Evolutionary conservation across 805 yeast species (phyloP).

Genomic region (Spathaspora girioi): DNA sequence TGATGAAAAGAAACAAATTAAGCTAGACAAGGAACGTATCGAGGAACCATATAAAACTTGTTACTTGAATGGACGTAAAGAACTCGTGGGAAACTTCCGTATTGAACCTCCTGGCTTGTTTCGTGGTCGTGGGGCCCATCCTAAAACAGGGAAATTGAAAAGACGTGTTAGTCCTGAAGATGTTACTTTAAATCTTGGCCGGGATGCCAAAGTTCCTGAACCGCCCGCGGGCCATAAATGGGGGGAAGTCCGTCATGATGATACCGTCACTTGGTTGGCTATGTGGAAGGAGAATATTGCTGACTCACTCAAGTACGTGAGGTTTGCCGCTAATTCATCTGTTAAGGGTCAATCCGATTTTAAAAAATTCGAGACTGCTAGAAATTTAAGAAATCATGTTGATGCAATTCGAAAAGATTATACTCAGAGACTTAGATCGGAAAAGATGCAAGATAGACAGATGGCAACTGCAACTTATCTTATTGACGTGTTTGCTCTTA

Average conservation of each 20-base stretch:
- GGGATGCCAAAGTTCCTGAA: slow-evolving; percentile 66
- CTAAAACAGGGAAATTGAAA: slow-evolving; percentile 89
- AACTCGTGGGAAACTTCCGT: slow-evolving; percentile 89
- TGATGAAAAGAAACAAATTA: slow-evolving; percentile 72
- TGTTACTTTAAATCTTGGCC: slow-evolving; percentile 77
- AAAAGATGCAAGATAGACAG: slow-evolving; percentile 81
- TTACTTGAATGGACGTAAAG: slow-evolving; percentile 78
- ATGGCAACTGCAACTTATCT: slow-evolving; percentile 91
- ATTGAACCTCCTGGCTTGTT: slow-evolving; percentile 96
- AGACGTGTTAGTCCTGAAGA: slow-evolving; percentile 87
- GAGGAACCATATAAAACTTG: slow-evolving; percentile 86
- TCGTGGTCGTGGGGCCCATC: slow-evolving; percentile 96
- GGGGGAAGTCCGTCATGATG: slow-evolving; percentile 88
- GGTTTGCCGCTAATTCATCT: slow-evolving; percentile 87
- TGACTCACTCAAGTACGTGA: slow-evolving; percentile 78
- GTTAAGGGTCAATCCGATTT: slow-evolving; percentile 87
- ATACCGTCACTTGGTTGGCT: slow-evolving; percentile 92
- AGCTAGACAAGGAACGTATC: slow-evolving; percentile 64
- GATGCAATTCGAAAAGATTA: slow-evolving; percentile 75
- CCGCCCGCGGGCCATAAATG: slow-evolving; percentile 87
- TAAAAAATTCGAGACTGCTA: slow-evolving; percentile 90
- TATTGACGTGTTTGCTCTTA: slow-evolving; percentile 86
- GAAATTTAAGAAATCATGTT: slow-evolving; percentile 73
- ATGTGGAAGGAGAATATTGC: slow-evolving; percentile 95
- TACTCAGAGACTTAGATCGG: slow-evolving; percentile 61